Base-by-base conservation (phyloP, 192 early-diverging fungal genomes). In the Coemansia sp. region DNA sequence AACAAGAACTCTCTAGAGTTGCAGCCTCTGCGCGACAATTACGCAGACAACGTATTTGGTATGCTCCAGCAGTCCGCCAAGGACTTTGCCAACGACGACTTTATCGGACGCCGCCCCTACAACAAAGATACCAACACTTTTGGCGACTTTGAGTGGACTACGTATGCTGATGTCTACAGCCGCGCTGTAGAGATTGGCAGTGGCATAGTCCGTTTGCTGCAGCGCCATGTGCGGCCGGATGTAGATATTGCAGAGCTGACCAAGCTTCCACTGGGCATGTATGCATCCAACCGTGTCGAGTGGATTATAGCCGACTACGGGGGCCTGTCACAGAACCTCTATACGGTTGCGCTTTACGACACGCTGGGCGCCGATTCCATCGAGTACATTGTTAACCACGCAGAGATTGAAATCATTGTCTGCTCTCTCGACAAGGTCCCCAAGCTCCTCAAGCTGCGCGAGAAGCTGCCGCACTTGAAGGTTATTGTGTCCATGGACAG, bases 301-400 rank as follows among this genome's bases (percentile, higher is more conserved):
- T 95, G 93, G 90, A 73, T 84, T 15, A 85, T 95, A 60, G 69
- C 88, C 12, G 89, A 92, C 65, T 83, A 86, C 46, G 94, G 80
- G 1, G 84, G 87, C 21, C 71, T 87, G 41, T 84, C 86, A 47
- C 90, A 93, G 63, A 86, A 84, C 61, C 59, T 89, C 41, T 85
- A 84, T 61, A 78, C 85, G 6, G 93, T 96, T 11, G 88, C 95
- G 6, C 80, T 97, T 41, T 95, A 95, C 76, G 95, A 97, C 71
- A 94, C 94, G 18, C 85, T 97, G 15, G 97, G 93, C 55, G 86
- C 88, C 0, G 91, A 94, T 36, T 86, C 92, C 9, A 82, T 96
- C 47, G 87, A 91, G 77, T 94, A 90, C 63, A 93, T 96, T 43
- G 67, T 96, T 21, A 94, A 93, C 75, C 93, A 96, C 57, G 85